phyloP scores from a whole-genome alignment of 495 filamentous ascomycete genomes.

The Penicillium antarcticum region DNA sequence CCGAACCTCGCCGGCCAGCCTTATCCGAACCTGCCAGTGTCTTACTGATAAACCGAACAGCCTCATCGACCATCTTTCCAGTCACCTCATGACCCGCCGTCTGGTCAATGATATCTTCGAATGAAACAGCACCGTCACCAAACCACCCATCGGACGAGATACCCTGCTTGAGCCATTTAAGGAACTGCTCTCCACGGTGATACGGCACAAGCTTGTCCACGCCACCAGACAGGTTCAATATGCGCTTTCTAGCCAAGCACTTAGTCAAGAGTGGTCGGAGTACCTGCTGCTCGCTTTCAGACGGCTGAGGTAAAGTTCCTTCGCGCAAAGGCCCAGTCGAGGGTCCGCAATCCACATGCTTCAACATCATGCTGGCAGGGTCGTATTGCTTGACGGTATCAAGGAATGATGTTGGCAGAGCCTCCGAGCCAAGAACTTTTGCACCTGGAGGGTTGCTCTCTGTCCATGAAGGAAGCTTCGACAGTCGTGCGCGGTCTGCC shows the following conservation, averaged over 20 bases:
- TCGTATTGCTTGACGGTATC: constrained; percentile 60
- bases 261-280: constrained; percentile 41
- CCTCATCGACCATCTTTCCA: constrained; percentile 67
- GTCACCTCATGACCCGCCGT: constrained; percentile 72
- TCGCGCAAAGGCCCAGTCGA: constrained; percentile 26
- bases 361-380: constrained; percentile 66
- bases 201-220: constrained; percentile 86
- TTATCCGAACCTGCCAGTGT: constrained; percentile 28
- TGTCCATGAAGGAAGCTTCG: constrained; percentile 63
- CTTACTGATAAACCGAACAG: constrained; percentile 61
- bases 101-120: constrained; percentile 73
- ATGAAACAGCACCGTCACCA: constrained; percentile 51
- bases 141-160: constrained; percentile 53
- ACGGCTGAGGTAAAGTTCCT: constrained; percentile 43
- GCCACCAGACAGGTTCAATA: constrained; percentile 73
- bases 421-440: constrained; percentile 67
- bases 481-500: constrained; percentile 70
- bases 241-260: constrained; percentile 65
- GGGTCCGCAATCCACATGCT: constrained; percentile 35
- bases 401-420: constrained; percentile 69
- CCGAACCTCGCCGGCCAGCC: constrained; percentile 25
- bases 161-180: constrained; percentile 66
- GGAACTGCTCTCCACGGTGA: constrained; percentile 61
- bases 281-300: constrained; percentile 37
- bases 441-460: constrained; percentile 51